A percentile compares a stretch with the other conserved stretches of the same genome.
These are phyloP conservation scores for Pythium oligandrum DNA, from an alignment of 352 stramenopile genomes.

Conservation along the genomic window DNA sequence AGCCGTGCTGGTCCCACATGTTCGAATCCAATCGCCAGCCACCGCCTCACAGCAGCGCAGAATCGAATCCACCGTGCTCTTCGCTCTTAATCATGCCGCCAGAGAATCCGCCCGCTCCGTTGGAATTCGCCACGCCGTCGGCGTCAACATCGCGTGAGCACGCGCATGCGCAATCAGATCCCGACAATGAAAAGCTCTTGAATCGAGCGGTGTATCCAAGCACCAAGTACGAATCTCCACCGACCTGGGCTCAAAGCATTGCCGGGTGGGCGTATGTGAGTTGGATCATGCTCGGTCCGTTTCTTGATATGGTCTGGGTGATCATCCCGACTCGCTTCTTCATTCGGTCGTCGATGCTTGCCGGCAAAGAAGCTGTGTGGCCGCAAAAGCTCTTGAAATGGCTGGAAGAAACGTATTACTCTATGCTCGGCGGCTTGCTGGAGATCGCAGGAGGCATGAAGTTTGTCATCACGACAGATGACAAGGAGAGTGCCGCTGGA, in stretches of 20 bases:
- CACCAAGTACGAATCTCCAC: constrained; percentile 35
- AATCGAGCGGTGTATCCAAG: constrained; percentile 31
- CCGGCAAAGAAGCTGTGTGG: constrained; percentile 8
- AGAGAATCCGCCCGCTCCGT: too few relatives aligned
- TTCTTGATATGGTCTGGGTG: constrained; percentile 58
- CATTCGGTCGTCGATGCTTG: constrained; percentile 16
- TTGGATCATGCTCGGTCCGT: constrained; percentile 40
- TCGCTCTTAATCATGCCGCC: too few relatives aligned
- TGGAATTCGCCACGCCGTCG: background rate
- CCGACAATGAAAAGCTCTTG: constrained; percentile 16
- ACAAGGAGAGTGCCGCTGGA: constrained; percentile 21
- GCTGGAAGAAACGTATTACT: constrained; percentile 51
- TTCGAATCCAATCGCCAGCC: too few relatives aligned
- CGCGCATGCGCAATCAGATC: constrained; percentile 1
- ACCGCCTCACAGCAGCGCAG: too few relatives aligned
- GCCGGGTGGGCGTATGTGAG: constrained; percentile 40
- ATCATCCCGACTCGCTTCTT: constrained; percentile 51
- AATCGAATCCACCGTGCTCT: too few relatives aligned
- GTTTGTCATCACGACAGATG: constrained; percentile 51
- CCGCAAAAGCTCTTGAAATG: constrained; percentile 20
- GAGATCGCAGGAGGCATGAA: constrained; percentile 53
- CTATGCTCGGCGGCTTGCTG: constrained; percentile 54
- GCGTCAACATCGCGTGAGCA: background rate
- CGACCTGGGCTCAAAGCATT: constrained; percentile 36
- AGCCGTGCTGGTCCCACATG: too few relatives aligned